A percentile compares a stretch with the other conserved stretches of the same genome.
phyloP scores from a whole-genome alignment of 2,329 filamentous ascomycete genomes.

The Drechmeria coniospora region DNA sequence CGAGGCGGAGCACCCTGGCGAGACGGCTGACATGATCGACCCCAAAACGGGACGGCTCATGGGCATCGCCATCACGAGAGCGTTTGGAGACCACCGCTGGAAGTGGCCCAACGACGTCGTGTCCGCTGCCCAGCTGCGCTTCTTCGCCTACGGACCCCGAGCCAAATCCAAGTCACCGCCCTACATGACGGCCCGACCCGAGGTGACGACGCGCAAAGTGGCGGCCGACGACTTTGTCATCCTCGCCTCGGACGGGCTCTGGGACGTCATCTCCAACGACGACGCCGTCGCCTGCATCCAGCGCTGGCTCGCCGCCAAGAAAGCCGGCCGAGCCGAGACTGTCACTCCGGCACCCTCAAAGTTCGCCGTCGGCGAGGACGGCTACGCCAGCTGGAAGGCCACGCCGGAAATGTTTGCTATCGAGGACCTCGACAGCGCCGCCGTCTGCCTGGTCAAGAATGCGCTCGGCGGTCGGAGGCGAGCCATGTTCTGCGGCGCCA shows the following conservation, averaged over 20 bases:
- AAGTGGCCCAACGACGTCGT: conserved; percentile 43
- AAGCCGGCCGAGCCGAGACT: conserved; percentile 10
- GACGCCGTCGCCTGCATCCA: conserved; percentile 42
- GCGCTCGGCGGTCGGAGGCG: conserved; percentile 62
- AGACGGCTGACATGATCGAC: conserved; percentile 35
- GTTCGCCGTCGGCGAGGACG: conserved; percentile 7
- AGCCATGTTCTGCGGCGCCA: conserved; percentile 56
- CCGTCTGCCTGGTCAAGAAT: conserved; percentile 68
- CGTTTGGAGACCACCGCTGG: conserved; percentile 54
- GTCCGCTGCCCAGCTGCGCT: conserved; percentile 22
- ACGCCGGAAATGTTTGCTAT: conserved; percentile 48
- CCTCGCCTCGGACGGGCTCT: conserved; percentile 51
- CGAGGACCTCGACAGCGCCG: conserved; percentile 59
- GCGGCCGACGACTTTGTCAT: conserved; percentile 41
- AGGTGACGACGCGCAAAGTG: conserved; percentile 41
- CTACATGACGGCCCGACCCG: conserved; percentile 53
- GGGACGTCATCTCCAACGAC: conserved; percentile 42
- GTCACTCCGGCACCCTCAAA: conserved; percentile 6
- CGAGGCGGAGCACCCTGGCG: conserved; percentile 42
- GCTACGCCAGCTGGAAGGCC: conserved; percentile 10
- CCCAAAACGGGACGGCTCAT: conserved; percentile 40
- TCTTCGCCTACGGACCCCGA: conserved; percentile 27
- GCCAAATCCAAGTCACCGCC: conserved; percentile 40
- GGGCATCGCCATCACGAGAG: conserved; percentile 45
- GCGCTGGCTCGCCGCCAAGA: conserved; percentile 29